These are phyloP conservation scores for Didymella pinodella DNA, from an alignment of 2,329 filamentous ascomycete species.

Conservation along the genomic window DNA sequence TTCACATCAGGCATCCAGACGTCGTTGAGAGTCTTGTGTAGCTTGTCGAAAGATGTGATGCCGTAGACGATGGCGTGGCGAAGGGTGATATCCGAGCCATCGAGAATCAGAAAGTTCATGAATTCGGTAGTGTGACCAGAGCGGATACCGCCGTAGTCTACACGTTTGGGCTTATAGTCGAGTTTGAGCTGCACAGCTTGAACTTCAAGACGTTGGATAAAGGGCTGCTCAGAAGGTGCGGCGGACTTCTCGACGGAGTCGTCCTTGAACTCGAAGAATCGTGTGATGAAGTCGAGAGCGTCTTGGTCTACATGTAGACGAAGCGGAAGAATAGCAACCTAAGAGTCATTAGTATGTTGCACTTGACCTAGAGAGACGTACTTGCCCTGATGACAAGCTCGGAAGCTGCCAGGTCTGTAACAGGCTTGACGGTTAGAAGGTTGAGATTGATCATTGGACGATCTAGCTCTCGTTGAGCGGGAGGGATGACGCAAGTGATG, in stretches of 20 bases:
- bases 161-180: constrained; percentile 98
- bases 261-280: constrained; percentile 98
- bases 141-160: constrained; percentile 90
- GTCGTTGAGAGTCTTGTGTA: constrained; percentile 90
- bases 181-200: constrained; percentile 83
- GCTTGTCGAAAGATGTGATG: constrained; percentile 85
- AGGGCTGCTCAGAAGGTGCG: constrained; percentile 74
- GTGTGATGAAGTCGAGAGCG: constrained; percentile 92
- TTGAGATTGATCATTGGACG: constrained; percentile 91
- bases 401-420: constrained; percentile 82
- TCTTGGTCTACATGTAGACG: constrained; percentile 96
- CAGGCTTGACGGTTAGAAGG: constrained; percentile 84
- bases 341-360: constrained; percentile 11
- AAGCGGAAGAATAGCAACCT: constrained; percentile 77
- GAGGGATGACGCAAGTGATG: constrained; percentile 88
- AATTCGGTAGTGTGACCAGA: constrained; percentile 96
- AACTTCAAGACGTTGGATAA: constrained; percentile 88
- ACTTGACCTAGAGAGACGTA: constrained; percentile 50
- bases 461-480: constrained; percentile 83
- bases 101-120: constrained; percentile 97
- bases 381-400: constrained; percentile 84
- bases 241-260: constrained; percentile 63
- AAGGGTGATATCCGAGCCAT: constrained; percentile 85
- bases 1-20: constrained; percentile 97
- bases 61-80: constrained; percentile 93